These are phyloP conservation scores for Euphorbia celastroides DNA, from an alignment of 441 rosid genomes.

Conservation along the genomic window DNA sequence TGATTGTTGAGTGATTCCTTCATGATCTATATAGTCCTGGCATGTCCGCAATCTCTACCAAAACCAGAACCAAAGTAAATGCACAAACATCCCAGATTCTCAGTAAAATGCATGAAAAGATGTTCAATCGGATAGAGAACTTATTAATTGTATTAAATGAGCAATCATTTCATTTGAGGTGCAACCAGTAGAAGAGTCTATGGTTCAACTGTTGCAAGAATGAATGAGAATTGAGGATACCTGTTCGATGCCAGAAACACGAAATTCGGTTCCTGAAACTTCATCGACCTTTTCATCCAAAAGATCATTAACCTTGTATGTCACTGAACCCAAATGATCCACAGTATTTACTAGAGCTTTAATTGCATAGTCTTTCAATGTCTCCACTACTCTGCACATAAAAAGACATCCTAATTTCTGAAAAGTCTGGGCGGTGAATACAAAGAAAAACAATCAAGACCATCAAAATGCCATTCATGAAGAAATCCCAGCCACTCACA, in stretches of 20 bases:
- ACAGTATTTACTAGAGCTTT: constrained; percentile 92
- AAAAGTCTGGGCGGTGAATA: constrained; percentile 1
- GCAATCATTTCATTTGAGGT: not conserved
- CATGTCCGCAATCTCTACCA: constrained; percentile 77
- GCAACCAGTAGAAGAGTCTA: not conserved
- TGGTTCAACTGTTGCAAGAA: not conserved
- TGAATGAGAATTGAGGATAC: constrained; percentile 26
- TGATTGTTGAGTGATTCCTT: constrained; percentile 80
- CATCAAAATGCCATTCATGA: not conserved
- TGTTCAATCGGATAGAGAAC: not conserved
- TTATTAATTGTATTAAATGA: not conserved
- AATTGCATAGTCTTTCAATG: constrained; percentile 86
- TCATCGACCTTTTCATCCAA: constrained; percentile 81
- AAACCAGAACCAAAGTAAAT: constrained; percentile 14
- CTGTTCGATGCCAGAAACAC: constrained; percentile 86
- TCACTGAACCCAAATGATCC: constrained; percentile 93
- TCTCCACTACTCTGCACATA: constrained; percentile 74
- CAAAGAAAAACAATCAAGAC: constrained; percentile 2
- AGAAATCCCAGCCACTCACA: constrained; percentile 46
- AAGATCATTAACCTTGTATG: constrained; percentile 78
- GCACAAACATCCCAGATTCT: not conserved
- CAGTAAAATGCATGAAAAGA: not conserved
- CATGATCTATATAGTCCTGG: constrained; percentile 80
- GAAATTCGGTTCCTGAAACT: constrained; percentile 67
- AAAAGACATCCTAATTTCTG: constrained; percentile 1